Evolutionary conservation across 176 grass and related monocot genomes (phyloP), one percentile per base, ranked within the genome.

Genomic region (Aegilops speltoides): DNA sequence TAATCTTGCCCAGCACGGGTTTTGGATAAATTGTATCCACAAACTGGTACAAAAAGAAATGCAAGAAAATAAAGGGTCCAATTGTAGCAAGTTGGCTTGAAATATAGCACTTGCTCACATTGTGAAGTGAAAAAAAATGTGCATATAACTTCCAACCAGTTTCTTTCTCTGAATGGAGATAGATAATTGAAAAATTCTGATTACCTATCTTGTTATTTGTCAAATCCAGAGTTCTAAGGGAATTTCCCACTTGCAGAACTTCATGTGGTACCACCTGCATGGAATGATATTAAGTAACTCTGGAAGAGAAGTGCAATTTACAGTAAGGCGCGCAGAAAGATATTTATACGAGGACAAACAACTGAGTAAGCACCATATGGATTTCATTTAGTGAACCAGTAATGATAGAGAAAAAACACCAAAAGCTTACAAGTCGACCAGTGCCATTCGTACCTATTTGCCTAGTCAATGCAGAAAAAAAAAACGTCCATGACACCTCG

Each of bases 141-240:
- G 50, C 33, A 62, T 10, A 74, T 32, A 62, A 84, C 22, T 20
- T 57, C 40, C n/a, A 79, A 54, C 22, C 29, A 84, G 81, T 33
- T 75, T 4, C n/a, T 73, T 84, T 24, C 15, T 78, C 20, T 66
- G 60, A 62, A 82, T 77, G 32, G 22, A 85, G 59, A 67, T 57
- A 61, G 12, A 8, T 61, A 87, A 48, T 70, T 54, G 8, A 50
- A 36, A 36, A 82, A 59, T 63, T 63, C 45, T 45, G 68, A 64
- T 76, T 95, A 96, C 97, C 90, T 93, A 98, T 92, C 83, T 89
- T 98, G 83, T 98, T 98, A 85, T 98, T 98, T 68, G 97, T 98
- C 77, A 98, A 88, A 91, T 98, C 97, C 77, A 98, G 94, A 52
- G 87, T 96, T 78, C 97, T 95, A 85, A 98, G 77, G 83, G 82